Conservation (phyloP, 805 yeast species). For the Candida alai region DNA sequence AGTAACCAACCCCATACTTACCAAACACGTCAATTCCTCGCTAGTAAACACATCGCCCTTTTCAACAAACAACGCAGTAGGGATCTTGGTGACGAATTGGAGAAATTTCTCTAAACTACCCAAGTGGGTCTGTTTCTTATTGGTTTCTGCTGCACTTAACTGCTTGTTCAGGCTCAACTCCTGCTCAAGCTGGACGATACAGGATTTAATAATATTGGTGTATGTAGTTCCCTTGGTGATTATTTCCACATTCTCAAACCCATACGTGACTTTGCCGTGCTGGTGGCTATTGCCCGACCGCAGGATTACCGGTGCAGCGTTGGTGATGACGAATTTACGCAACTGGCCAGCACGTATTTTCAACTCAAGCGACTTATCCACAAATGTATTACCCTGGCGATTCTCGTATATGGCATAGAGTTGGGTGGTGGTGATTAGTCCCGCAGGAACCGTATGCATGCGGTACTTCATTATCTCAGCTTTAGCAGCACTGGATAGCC, state of each 20-base stretch:
- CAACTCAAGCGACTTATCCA: slow-evolving; percentile 43
- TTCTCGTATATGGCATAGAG: slow-evolving; percentile 45
- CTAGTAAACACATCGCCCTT: slow-evolving; percentile 18
- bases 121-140: slow-evolving; percentile 11
- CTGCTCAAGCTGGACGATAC: slow-evolving; percentile 6
- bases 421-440: slow-evolving; percentile 42
- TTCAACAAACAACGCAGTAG: slow-evolving; percentile 26
- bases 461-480: slow-evolving; percentile 37
- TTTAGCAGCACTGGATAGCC: slow-evolving; percentile 30
- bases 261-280: slow-evolving; percentile 37
- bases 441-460: slow-evolving; percentile 30
- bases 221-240: slow-evolving; percentile 25
- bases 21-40: slow-evolving; percentile 28
- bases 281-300: slow-evolving; percentile 28
- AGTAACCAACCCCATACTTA: slow-evolving; percentile 42
- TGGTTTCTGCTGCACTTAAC: background rate
- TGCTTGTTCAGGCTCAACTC: background rate
- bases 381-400: slow-evolving; percentile 42
- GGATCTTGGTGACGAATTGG: slow-evolving; percentile 19
- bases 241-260: slow-evolving; percentile 41
- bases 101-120: slow-evolving; percentile 20
- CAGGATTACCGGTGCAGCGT: slow-evolving; percentile 44
- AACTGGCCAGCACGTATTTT: slow-evolving; percentile 34
- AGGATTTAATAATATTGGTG: slow-evolving; percentile 14
- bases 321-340: slow-evolving; percentile 38